Evolutionary conservation across 306 rosid genomes (phyloP).

Genomic region (Mimosa bimucronata): DNA sequence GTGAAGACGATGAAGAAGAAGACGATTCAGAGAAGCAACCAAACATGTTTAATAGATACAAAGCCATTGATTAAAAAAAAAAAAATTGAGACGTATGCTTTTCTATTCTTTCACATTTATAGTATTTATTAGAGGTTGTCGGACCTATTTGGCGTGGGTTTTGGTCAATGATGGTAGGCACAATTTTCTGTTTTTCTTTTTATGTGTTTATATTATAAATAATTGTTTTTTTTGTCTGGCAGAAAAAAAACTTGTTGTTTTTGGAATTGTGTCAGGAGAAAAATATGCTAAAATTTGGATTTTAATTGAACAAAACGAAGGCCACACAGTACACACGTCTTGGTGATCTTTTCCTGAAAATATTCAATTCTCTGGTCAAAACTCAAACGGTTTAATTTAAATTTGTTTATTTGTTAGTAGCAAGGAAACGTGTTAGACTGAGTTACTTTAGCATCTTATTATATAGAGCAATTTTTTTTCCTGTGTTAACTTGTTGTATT

Average conservation of each 20-base stretch:
- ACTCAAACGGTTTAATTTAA: not conserved
- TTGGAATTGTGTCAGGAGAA: not conserved
- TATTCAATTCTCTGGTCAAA: not conserved
- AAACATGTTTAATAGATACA: conserved; percentile 17
- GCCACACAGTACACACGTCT: not conserved
- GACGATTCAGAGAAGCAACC: conserved; percentile 25
- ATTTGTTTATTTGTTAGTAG: not conserved
- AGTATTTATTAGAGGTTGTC: not conserved
- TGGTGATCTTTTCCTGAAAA: not conserved
- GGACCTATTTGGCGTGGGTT: not conserved
- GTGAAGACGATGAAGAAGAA: not conserved
- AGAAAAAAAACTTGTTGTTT: not conserved
- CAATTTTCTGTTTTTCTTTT: not conserved
- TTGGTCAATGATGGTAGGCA: conserved; percentile 6
- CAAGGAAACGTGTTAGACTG: not conserved
- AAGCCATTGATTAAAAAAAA: not conserved
- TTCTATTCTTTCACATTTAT: not conserved
- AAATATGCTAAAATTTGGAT: not conserved
- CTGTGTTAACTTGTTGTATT: not conserved
- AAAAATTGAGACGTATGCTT: not conserved
- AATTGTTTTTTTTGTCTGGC: no score
- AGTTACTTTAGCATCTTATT: not conserved
- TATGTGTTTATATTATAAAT: no score
- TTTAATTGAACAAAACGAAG: not conserved
- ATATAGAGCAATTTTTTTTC: not conserved